Base-by-base conservation (phyloP, 2,329 filamentous ascomycete species). In the Microdochium paspali region DNA sequence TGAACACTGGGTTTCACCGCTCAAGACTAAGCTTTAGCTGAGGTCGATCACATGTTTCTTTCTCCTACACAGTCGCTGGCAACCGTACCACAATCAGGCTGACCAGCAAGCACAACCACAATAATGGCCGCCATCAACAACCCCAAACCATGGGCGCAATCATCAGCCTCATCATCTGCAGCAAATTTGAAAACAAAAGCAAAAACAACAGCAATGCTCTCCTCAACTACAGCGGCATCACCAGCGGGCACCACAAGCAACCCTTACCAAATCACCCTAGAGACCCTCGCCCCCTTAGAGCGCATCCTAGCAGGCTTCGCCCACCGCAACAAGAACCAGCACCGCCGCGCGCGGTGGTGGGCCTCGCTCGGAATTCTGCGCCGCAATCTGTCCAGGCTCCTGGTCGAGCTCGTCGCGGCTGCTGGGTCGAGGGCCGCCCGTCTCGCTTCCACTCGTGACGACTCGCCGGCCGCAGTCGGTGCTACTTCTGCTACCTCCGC, bases 311-410 rank as follows among this genome's bases (percentile, higher is more conserved):
- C 84, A 58, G 77, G 86, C 54, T 79, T 94, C 57, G 79, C 84
- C 65, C 82, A 88, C 62, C 87, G 90, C 58, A 93, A 96, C 71
- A 84, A 83, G 61, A 97, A 96, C 69, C 91, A 97, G 68, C 91
- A 97, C 65, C 82, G 82, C 47, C 74, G 77, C 52, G 78, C 83
- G 25, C 79, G 81, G 60, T 98, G 91, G 91, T 97, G 87, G 80
- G 62, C 68, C 15, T 79, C 81, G 57, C 80, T 96, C 51, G 76
- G 76, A 46, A 75, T 84, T 53, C 74, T 96, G 53, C 81, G 87
- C 30, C 84, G 87, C 44, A 74, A 81, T 48, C 63, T 85, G 9
- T 66, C 68, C 9, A 74, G 75, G 47, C 67, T 95, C 2, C 56
- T 73, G 1, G 50, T 55, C 15, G 62, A 62, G 23, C 60, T 71